A percentile compares a stretch with the other conserved stretches of the same genome.
phyloP scores from a whole-genome alignment of 1,284 basidiomycete genomes.

The Rhizoctonia solani region DNA sequence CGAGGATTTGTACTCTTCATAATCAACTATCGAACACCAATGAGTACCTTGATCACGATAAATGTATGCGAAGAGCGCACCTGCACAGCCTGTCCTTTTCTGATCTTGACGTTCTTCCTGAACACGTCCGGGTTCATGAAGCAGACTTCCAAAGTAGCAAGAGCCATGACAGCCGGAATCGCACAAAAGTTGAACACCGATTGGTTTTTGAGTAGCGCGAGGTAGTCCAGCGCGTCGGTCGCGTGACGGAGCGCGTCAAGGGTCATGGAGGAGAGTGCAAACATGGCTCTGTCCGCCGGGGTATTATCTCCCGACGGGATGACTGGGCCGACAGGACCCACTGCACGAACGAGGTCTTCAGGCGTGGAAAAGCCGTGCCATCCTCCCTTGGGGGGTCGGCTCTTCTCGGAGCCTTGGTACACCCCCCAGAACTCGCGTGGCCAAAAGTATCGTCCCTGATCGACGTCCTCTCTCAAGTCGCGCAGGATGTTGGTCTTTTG shows the following conservation, averaged over 20 bases:
- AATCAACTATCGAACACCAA: slow-evolving; percentile 65
- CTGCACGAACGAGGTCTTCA: slow-evolving; percentile 54
- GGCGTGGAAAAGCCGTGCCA: slow-evolving; percentile 71
- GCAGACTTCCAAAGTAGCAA: slow-evolving; percentile 89
- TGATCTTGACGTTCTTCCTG: slow-evolving; percentile 91
- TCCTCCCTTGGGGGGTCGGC: slow-evolving; percentile 41
- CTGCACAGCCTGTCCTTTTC: slow-evolving; percentile 85
- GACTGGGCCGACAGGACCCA: slow-evolving; percentile 46
- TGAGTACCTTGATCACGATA: background rate
- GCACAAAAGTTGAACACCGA: slow-evolving; percentile 96
- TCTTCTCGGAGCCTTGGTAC: slow-evolving; percentile 37
- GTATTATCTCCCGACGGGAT: slow-evolving; percentile 50
- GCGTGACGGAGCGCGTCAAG: slow-evolving; percentile 87
- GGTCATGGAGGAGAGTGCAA: slow-evolving; percentile 86
- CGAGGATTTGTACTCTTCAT: slow-evolving; percentile 89
- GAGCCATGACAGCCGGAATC: slow-evolving; percentile 94
- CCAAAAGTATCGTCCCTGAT: slow-evolving; percentile 91
- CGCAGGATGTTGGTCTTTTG: slow-evolving; percentile 99
- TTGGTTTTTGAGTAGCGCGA: slow-evolving; percentile 86
- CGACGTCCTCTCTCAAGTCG: slow-evolving; percentile 92
- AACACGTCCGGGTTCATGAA: slow-evolving; percentile 95
- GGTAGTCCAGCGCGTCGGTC: slow-evolving; percentile 87
- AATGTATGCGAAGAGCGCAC: slow-evolving; percentile 52
- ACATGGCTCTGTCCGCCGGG: slow-evolving; percentile 63
- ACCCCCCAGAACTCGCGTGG: slow-evolving; percentile 87